These are phyloP conservation scores for Sarocladium strictum DNA, from an alignment of 2,329 filamentous ascomycete genomes.

Conservation along the genomic window DNA sequence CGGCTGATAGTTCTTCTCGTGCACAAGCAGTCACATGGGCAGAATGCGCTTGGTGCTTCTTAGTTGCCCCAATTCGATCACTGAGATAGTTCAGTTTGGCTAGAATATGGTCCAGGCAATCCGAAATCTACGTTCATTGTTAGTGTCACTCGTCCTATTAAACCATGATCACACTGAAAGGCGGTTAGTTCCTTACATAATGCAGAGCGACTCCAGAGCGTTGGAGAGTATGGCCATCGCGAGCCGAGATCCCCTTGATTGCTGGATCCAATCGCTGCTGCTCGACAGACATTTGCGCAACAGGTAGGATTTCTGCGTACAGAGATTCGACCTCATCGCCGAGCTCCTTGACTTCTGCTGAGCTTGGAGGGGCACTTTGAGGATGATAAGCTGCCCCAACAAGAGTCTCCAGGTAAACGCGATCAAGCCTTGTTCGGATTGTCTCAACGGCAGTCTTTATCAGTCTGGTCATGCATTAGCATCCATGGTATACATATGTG, in stretches of 20 bases:
- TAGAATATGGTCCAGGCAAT: constrained; percentile 46
- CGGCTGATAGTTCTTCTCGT: not conserved
- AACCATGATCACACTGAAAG: too few species aligned
- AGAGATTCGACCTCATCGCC: constrained; percentile 64
- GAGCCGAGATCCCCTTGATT: constrained; percentile 36
- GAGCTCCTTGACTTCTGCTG: constrained; percentile 42
- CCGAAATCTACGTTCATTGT: constrained; percentile 35
- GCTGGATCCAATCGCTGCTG: constrained; percentile 61
- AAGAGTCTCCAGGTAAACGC: constrained; percentile 47
- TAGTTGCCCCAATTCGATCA: constrained; percentile 8
- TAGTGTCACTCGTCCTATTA: constrained; percentile 10
- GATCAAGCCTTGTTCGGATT: constrained; percentile 47
- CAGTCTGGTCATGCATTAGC: constrained; percentile 26
- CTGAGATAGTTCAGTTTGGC: constrained; percentile 31
- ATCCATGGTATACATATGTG: not conserved
- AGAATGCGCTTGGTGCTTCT: not conserved
- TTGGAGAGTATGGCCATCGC: constrained; percentile 35
- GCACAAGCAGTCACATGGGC: not conserved
- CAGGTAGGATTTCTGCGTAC: constrained; percentile 62
- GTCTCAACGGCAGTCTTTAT: constrained; percentile 53
- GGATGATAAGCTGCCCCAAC: constrained; percentile 19
- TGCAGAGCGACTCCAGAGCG: constrained; percentile 40
- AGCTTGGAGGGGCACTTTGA: constrained; percentile 16
- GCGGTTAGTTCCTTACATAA: constrained; percentile 38
- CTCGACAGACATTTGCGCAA: constrained; percentile 66